Percentiles rank a stretch among this genome's conserved stretches.
These are phyloP conservation scores for Heliosperma pusillum DNA, from an alignment of 148 eudicot genomes.

Conservation along the genomic window DNA sequence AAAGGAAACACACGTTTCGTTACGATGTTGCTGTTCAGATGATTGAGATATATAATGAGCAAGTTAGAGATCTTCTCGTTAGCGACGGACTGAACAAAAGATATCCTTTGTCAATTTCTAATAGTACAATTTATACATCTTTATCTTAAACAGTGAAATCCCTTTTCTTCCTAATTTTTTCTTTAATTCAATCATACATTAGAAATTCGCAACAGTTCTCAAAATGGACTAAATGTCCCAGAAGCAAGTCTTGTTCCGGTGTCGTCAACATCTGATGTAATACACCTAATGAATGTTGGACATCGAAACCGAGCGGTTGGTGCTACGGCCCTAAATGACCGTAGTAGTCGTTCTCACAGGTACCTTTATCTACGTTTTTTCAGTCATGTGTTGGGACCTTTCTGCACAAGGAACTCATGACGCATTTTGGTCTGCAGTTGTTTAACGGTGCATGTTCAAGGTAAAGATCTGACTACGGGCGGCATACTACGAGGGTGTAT, in stretches of 20 bases:
- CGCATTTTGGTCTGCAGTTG: slow-evolving; percentile 53
- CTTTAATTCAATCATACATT: slow-evolving; percentile 65
- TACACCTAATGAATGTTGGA: slow-evolving; percentile 85
- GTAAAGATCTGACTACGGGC: slow-evolving; percentile 87
- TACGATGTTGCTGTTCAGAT: slow-evolving; percentile 96
- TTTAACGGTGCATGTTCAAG: slow-evolving; percentile 97
- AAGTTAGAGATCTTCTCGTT: slow-evolving; percentile 91
- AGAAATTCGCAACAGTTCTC: slow-evolving; percentile 91
- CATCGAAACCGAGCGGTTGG: slow-evolving; percentile 91
- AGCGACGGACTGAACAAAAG: slow-evolving; percentile 75
- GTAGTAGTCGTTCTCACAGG: slow-evolving; percentile 99
- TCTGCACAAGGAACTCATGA: slow-evolving; percentile 17
- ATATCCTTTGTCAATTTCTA: slow-evolving; percentile 60
- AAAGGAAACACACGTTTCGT: slow-evolving; percentile 68
- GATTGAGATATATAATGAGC: slow-evolving; percentile 98
- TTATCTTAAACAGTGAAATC: not conserved
- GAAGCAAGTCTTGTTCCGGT: slow-evolving; percentile 90
- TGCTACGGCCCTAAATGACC: slow-evolving; percentile 93
- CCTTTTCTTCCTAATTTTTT: slow-evolving; percentile 5
- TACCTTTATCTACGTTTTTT: slow-evolving; percentile 15
- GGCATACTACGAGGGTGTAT: slow-evolving; percentile 81
- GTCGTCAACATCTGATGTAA: slow-evolving; percentile 76
- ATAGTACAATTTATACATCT: not conserved
- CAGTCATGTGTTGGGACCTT: not conserved
- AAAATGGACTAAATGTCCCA: slow-evolving; percentile 86